phyloP scores from a whole-genome alignment of 129 eudicot species.

The Flaveria linearis region DNA sequence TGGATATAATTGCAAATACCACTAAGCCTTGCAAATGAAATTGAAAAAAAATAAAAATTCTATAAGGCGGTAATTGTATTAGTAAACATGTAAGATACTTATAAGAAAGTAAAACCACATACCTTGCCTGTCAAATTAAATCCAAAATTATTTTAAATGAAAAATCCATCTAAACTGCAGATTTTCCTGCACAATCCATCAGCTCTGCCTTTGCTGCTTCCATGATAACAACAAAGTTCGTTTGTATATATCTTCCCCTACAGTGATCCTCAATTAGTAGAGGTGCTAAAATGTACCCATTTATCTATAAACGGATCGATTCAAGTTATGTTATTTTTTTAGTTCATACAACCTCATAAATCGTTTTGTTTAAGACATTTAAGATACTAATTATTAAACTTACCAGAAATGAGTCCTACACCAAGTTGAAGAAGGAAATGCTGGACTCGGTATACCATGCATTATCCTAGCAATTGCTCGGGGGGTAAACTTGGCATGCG shows the following conservation, averaged over 20 bases:
- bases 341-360: neutral
- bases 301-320: neutral
- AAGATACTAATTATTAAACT: neutral
- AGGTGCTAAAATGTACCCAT: slow-evolving; percentile 7
- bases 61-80: neutral
- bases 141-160: slow-evolving; percentile 15
- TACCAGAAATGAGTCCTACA: slow-evolving; percentile 97
- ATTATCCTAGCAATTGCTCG: slow-evolving; percentile 94
- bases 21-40: neutral
- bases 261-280: slow-evolving; percentile 28
- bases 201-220: slow-evolving; percentile 94
- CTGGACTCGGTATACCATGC: slow-evolving; percentile 92
- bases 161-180: slow-evolving; percentile 33
- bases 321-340: neutral
- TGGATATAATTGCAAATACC: neutral
- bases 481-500: slow-evolving; percentile 79
- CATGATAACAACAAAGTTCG: slow-evolving; percentile 72
- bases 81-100: neutral
- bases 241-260: slow-evolving; percentile 87
- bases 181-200: slow-evolving; percentile 62
- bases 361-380: neutral
- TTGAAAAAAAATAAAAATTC: neutral
- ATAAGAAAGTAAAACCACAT: neutral
- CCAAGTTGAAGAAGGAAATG: slow-evolving; percentile 91
- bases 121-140: slow-evolving; percentile 14